Evolutionary conservation across 495 filamentous ascomycete genomes (phyloP).

Genomic region (Aspergillus nidulans): DNA sequence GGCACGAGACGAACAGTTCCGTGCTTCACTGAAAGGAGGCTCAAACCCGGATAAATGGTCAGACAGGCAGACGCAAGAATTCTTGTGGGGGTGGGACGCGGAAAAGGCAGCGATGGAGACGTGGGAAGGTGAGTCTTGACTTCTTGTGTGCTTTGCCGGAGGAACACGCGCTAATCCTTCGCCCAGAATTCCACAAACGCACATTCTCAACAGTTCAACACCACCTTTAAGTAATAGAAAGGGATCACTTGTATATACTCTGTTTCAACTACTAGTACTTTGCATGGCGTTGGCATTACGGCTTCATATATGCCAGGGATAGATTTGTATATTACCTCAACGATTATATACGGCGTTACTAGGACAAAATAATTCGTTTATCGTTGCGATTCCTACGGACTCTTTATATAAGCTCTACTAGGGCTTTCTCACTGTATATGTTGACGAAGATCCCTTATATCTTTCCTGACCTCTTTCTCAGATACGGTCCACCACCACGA

Average conservation of each 20-base stretch:
- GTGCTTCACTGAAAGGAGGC: constrained; percentile 27
- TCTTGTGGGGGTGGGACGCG: constrained; percentile 47
- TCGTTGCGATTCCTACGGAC: neutral
- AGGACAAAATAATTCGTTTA: neutral
- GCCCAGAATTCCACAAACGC: neutral
- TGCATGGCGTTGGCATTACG: neutral
- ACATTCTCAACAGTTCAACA: neutral
- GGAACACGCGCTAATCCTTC: neutral
- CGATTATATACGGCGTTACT: neutral
- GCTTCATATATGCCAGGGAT: neutral
- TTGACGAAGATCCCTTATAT: neutral
- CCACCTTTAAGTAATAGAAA: neutral
- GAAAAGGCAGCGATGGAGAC: constrained; percentile 38
- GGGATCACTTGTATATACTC: neutral
- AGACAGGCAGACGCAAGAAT: constrained; percentile 43
- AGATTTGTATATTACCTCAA: neutral
- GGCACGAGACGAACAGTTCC: constrained; percentile 46
- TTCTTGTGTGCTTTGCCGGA: neutral
- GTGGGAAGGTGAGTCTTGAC: constrained; percentile 33
- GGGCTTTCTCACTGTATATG: neutral
- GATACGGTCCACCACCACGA: constrained; percentile 14
- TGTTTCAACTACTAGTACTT: neutral
- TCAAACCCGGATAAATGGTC: constrained; percentile 47
- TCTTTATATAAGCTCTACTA: neutral
- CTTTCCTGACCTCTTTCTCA: constrained; percentile 9